A percentile compares a stretch with the other conserved stretches of the same genome.
phyloP scores from a whole-genome alignment of 495 filamentous ascomycete genomes.

The Neurospora sp. region DNA sequence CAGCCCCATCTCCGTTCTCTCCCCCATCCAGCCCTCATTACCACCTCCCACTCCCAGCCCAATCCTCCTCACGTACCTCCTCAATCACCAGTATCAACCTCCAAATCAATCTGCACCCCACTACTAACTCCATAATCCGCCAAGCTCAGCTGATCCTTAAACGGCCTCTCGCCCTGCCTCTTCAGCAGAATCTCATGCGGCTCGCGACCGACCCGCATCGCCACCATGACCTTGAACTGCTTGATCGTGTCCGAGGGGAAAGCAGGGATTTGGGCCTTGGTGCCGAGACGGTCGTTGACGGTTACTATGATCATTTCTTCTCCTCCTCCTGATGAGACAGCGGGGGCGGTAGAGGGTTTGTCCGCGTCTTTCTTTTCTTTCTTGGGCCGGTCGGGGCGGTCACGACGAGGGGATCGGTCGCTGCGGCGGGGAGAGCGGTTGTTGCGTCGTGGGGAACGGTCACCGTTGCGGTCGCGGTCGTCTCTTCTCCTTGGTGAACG shows the following conservation, averaged over 20 bases:
- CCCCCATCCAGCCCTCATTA: too few species aligned
- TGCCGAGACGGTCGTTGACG: constrained; percentile 85
- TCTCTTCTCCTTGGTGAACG: not conserved
- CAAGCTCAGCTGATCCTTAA: constrained; percentile 78
- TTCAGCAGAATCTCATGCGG: constrained; percentile 87
- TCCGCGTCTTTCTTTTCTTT: not conserved
- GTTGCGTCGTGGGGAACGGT: constrained; percentile 5
- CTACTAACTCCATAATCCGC: constrained; percentile 85
- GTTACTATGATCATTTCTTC: constrained; percentile 88
- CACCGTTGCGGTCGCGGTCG: not conserved
- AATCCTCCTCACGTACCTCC: not conserved
- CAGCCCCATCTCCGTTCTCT: too few species aligned
- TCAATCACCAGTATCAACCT: constrained; percentile 71
- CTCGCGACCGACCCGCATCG: constrained; percentile 73
- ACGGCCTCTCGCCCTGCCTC: constrained; percentile 81
- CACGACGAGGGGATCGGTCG: constrained; percentile 19
- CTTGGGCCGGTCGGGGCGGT: not conserved
- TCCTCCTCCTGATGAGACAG: not conserved
- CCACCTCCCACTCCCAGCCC: too few species aligned
- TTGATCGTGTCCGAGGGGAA: constrained; percentile 70
- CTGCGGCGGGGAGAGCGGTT: constrained; percentile 24
- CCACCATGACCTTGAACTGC: constrained; percentile 84
- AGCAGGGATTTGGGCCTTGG: constrained; percentile 82
- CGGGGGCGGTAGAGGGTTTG: not conserved
- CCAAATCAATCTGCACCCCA: constrained; percentile 82